Evolutionary conservation across 371 early-diverging fungal genomes (phyloP), one percentile per base, ranked within the genome.

Genomic region (Smittium mucronatum): DNA sequence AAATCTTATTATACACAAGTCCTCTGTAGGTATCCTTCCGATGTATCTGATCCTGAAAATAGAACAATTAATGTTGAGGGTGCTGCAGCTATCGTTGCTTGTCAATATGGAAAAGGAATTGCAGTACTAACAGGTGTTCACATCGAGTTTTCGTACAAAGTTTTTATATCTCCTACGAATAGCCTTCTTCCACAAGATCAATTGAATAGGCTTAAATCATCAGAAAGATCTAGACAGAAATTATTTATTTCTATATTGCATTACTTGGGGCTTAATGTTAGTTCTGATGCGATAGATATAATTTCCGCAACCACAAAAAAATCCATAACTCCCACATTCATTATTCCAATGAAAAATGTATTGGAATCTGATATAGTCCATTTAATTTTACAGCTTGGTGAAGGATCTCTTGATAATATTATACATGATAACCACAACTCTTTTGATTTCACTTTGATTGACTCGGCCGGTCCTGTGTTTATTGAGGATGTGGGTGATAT

Each of bases 41-140:
- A 81, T 36, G 78, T 79, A 33, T 70, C 74, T 25, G 69, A 73
- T 26, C 79, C 79, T 15, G 63, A 57, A 36, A 32, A 73, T 60
- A 64, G 74, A n/a, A 21, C 29, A 2, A 32, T 36, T 28, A 63
- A 33, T 17, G 69, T 73, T 0, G 58, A 58, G 33, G 34, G 61
- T 68, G 74, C 74, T 2, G 30, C 71, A 1, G 70, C 74, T 0
- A 31, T 77, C 11, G 74, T 90, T 2, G 75, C 81, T 31, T 87
- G 88, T 64, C 71, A 72, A 1, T 81, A 86, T 0, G 91, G 89
- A 2, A 64, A 75, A 2, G 92, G 92, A 0, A 36, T 75, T 5
- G 91, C 92, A 0, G 70, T 91, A 2, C 70, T 92, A 30, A 77
- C 86, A 0, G 89, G 87, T 0, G 75, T 87, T 21, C 92, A 92